Evolutionary conservation across 1,139 yeast genomes (phyloP).

Genomic region (Diutina neorugosa): DNA sequence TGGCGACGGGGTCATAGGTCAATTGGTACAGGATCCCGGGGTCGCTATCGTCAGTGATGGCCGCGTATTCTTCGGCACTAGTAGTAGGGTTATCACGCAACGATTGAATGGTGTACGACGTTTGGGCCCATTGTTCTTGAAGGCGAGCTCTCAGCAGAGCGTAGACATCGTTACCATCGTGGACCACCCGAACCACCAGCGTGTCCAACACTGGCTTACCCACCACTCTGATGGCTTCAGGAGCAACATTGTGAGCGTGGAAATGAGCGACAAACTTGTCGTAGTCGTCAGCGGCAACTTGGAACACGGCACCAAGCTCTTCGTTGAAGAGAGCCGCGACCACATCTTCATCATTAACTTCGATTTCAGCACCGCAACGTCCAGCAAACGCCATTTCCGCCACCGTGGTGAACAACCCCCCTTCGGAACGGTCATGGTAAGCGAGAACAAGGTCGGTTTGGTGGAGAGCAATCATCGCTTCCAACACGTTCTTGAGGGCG

Average conservation of each 20-base stretch:
- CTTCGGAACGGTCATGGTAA: constrained; percentile 95
- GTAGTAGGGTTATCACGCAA: constrained; percentile 89
- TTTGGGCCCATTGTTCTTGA: constrained; percentile 79
- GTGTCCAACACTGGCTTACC: constrained; percentile 49
- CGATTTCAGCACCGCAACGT: constrained; percentile 58
- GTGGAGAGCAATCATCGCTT: constrained; percentile 62
- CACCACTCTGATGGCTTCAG: constrained; percentile 43
- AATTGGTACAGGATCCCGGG: constrained; percentile 84
- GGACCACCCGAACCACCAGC: constrained; percentile 33
- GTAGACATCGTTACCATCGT: constrained; percentile 31
- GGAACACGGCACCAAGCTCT: constrained; percentile 96
- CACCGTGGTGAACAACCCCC: constrained; percentile 81
- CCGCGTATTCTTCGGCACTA: constrained; percentile 74
- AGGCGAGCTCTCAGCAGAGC: constrained; percentile 52
- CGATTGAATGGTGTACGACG: constrained; percentile 84
- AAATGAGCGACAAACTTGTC: constrained; percentile 46
- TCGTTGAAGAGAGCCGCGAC: constrained; percentile 67
- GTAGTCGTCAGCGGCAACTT: constrained; percentile 44
- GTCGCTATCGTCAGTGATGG: constrained; percentile 67
- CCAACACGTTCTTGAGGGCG: constrained; percentile 56
- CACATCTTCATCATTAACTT: constrained; percentile 28
- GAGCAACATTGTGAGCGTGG: constrained; percentile 39
- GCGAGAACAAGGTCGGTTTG: constrained; percentile 58
- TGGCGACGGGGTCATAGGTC: constrained; percentile 34
- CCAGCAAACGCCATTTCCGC: constrained; percentile 97